These are phyloP conservation scores for Ramaria rubella DNA, from an alignment of 768 basidiomycete species.

Conservation along the genomic window DNA sequence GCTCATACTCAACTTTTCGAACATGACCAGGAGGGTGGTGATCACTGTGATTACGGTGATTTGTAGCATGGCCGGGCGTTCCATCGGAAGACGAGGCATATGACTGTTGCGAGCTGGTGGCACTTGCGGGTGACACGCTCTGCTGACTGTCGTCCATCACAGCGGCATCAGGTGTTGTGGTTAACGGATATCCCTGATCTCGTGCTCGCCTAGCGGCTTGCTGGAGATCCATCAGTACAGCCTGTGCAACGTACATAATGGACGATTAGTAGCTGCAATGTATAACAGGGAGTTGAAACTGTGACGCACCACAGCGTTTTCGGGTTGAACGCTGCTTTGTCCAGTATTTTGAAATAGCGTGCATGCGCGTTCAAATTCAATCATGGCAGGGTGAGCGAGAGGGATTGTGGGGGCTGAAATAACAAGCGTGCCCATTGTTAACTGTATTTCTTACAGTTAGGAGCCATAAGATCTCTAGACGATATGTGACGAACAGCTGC, in stretches of 20 bases:
- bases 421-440: conserved; percentile 10
- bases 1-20: conserved; percentile 1
- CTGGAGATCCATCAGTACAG: conserved; percentile 2
- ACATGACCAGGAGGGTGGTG: not conserved
- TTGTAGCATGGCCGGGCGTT: not conserved
- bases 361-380: conserved; percentile 10
- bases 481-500: not conserved
- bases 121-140: not conserved
- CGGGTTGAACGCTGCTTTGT: conserved; percentile 59
- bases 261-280: not conserved
- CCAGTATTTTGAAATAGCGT: conserved; percentile 5
- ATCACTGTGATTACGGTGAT: not conserved
- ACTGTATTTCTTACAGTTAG: not conserved
- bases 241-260: not conserved
- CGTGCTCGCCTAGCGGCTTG: conserved; percentile 4
- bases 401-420: conserved; percentile 9
- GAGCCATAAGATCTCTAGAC: not conserved
- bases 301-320: conserved; percentile 53
- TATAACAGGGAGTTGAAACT: not conserved
- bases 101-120: not conserved
- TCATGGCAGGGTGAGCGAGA: conserved; percentile 11
- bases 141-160: not conserved
- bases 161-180: not conserved
- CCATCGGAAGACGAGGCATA: not conserved
- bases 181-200: conserved; percentile 2